Evolutionary conservation across 805 yeast species (phyloP), one percentile per base, ranked within the genome.

Genomic region (Kazachstania psychrophila): DNA sequence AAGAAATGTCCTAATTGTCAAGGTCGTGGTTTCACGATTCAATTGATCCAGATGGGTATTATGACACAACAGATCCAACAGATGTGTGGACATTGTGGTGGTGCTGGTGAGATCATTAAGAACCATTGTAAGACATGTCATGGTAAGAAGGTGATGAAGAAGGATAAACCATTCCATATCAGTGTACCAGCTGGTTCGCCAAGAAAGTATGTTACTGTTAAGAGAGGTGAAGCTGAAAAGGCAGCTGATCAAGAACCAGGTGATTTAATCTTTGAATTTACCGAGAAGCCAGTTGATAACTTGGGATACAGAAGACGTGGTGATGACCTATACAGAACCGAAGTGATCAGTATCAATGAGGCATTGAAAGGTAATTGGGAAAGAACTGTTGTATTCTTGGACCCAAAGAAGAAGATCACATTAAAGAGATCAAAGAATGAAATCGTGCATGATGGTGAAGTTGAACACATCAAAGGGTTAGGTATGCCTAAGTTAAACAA

Each of bases 261-360:
- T 14, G 85, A 89, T 61, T 63, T 92, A 38, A 56, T 70, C 18
- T 66, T 87, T n/a, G 67, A 65, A 28, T 54, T 85, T 26, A 54
- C 52, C 23, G 96, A 89, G 61, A 64, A 68, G 27, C 33, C 38
- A 22, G 38, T 36, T 10, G 52, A 61, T 14, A 79, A 82, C 52
- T 55, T 85, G 72, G 98, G 98, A 6, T 92, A 78, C 62, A 72
- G 96, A 58, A 72, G 98, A 48, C 70, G 86, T 41, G 83, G 83
- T 25, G 56, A 69, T 44, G 67, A 81, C 49, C 62, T 92, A 44
- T 88, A 79, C 63, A 67, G 97, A 41, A 82, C 86, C 0, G 97
- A 92, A 55, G 77, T 75, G 1, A 55, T 92, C 22, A 70, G 81
- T 2, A 65, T 78, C 34, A 67, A 70, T 37, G 96, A 92, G 57